Evolutionary conservation across 1,284 basidiomycete species (phyloP), one percentile per base, ranked within the genome.

Genomic region (Ceratobasidium sp.): DNA sequence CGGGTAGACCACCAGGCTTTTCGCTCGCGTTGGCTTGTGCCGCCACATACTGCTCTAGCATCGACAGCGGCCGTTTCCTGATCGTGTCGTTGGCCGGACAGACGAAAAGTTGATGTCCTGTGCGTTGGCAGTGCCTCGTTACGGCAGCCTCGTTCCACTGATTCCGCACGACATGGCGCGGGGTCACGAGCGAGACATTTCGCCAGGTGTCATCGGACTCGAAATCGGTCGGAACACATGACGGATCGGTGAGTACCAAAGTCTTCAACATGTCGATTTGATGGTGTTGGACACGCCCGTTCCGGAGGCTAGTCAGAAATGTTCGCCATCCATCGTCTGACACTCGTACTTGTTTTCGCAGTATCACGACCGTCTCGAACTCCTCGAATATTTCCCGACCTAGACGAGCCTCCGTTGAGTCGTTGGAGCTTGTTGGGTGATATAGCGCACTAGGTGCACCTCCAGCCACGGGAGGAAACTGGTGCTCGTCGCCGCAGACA

Each of bases 401-500:
- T 20, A 3, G 20, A 3, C 20, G 2, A 14, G 20, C 48, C 16
- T 46, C 44, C 44, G 44, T 6, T 46, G 44, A 16, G 16, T 50
- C 20, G 2, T 5, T 20, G 12, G 48, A 20, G 48, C 2, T 6
- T 16, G 23, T 30, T 1, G 81, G 80, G 59, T 79, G 80, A 71
- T 81, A 85, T 4, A 85, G 71, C 23, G 82, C 65, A 18, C 80
- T 81, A 0, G 41, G 44, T 1, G 27, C 10, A 10, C 33, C 52
- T 6, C 30, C 62, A 2, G 79, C 82, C 2, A 86, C 85, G 0
- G 85, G 86, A 8, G 85, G 85, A 79, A 87, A 87, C 73, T 87
- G 86, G 78, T 87, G 85, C n/a, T 85, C 82, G 73, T 87, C 86
- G 0, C 86, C 86, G 76, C 79, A 82, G 0, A 87, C 76, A 41